Evolutionary conservation across 1,284 basidiomycete species (phyloP), one percentile per base, ranked within the genome.

Genomic region (Boletellus deceptivus): DNA sequence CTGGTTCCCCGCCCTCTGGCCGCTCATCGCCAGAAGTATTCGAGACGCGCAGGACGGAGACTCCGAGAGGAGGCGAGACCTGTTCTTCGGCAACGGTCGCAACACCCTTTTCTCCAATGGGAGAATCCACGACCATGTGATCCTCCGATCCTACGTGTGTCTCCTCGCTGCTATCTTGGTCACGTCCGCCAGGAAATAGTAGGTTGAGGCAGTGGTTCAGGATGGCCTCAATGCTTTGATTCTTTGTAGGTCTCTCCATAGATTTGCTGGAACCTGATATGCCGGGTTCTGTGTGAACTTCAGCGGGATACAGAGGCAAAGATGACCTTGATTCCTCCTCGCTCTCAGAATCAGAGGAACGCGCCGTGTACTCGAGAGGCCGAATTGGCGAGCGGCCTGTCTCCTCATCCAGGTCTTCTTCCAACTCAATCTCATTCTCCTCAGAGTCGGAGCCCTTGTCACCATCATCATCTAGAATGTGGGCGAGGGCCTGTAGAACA

Each of bases 391-490:
- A 43, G 20, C 47, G 59, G 24, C 49, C 35, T 6, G 42, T n/a
- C 10, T 50, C 46, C 36, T 51, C 49, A 13, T 66, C 63, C 5
- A 59, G 33, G 20, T 70, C 70, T 31, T 65, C 67, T 24, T 70
- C 69, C 16, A 63, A 49, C 24, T 58, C 62, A 29, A 58, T 64
- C n/a, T 70, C 68, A n/a, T 59, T 55, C 18, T 68, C 69, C 35
- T 66, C 66, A 20, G 63, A 57, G 9, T 60, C 65, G 16, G 52
- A 43, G 11, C 62, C 64, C 29, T 63, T 56, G 29, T 38, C 35
- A 2, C 44, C 46, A 2, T 54, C 40, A n/a, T 48, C 45, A 4
- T 17, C 36, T 34, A 43, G 39, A 24, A 68, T 50, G 27, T 43
- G 53, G 11, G 60, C 54, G 3, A 67, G 17, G 33, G 59, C 14